Conservation (phyloP, 2,329 filamentous ascomycete genomes). For the Chaetomium sp. region DNA sequence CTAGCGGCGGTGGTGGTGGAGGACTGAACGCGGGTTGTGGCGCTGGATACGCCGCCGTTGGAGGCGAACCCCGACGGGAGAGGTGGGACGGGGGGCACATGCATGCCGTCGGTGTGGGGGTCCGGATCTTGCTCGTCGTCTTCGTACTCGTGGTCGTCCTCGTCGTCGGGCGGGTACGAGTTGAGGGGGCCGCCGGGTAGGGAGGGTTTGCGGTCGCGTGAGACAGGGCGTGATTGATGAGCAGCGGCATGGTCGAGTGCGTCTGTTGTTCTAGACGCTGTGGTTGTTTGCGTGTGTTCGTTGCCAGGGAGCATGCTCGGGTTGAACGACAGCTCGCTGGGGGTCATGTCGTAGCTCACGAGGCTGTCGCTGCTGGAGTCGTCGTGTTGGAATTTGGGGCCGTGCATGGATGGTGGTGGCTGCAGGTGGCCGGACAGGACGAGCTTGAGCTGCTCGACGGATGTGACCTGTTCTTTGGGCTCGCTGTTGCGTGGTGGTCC, state of each 20-base stretch:
- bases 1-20: neutral
- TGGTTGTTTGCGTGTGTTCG: neutral
- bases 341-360: conserved; percentile 61
- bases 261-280: neutral
- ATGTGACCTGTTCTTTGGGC: conserved; percentile 41
- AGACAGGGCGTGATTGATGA: conserved; percentile 23
- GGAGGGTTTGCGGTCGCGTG: conserved; percentile 28
- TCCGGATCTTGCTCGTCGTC: conserved; percentile 21
- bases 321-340: conserved; percentile 61
- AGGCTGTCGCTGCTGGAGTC: conserved; percentile 59
- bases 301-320: conserved; percentile 21
- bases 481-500: conserved; percentile 22
- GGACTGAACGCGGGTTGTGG: neutral
- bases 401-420: conserved; percentile 34
- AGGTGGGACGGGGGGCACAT: conserved; percentile 51
- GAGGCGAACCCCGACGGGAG: conserved; percentile 34
- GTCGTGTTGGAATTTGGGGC: conserved; percentile 33
- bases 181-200: conserved; percentile 34
- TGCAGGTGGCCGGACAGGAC: conserved; percentile 48
- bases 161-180: conserved; percentile 36
- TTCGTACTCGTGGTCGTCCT: conserved; percentile 28
- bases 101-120: too few species aligned
- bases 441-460: conserved; percentile 58
- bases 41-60: conserved; percentile 3
- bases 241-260: neutral